Evolutionary conservation across 176 grass and related monocot genomes (phyloP).

Genomic region (Rhynchospora pubera): DNA sequence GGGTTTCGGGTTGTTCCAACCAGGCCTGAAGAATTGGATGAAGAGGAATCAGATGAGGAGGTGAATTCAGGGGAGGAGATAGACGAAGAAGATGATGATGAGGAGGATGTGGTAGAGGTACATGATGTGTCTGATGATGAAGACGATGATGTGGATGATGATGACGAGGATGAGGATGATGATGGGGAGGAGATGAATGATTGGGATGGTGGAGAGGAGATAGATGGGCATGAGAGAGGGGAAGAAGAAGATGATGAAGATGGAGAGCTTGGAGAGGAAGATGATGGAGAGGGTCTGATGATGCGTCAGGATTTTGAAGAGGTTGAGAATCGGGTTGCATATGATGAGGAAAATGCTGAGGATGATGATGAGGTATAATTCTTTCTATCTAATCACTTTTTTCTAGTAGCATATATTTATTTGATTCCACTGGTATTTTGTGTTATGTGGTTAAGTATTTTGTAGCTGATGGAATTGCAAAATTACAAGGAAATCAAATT

Average conservation of each 20-base stretch:
- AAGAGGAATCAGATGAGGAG: conserved; percentile 54
- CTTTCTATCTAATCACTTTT: neutral
- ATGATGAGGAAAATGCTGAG: conserved; percentile 51
- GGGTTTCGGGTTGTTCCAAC: conserved; percentile 53
- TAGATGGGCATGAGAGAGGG: conserved; percentile 90
- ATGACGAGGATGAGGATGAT: conserved; percentile 43
- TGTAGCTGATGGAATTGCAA: neutral
- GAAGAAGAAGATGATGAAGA: conserved; percentile 85
- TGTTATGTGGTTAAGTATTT: neutral
- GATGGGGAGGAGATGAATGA: conserved; percentile 44
- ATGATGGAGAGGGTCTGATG: conserved; percentile 45
- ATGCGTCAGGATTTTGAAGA: conserved; percentile 33
- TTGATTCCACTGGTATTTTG: neutral
- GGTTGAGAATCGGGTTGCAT: conserved; percentile 45
- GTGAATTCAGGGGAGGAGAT: conserved; percentile 47
- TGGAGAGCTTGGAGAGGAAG: conserved; percentile 81
- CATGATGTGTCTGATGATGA: conserved; percentile 50
- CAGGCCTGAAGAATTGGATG: conserved; percentile 25
- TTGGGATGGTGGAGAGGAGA: conserved; percentile 49
- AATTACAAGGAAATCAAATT: neutral
- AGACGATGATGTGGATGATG: conserved; percentile 61
- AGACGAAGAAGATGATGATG: conserved; percentile 51
- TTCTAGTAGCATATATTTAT: neutral
- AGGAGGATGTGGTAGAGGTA: conserved; percentile 71
- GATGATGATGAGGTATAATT: conserved; percentile 88